phyloP scores from a whole-genome alignment of 2,329 filamentous ascomycete species.

The Nectriaceae sp. region DNA sequence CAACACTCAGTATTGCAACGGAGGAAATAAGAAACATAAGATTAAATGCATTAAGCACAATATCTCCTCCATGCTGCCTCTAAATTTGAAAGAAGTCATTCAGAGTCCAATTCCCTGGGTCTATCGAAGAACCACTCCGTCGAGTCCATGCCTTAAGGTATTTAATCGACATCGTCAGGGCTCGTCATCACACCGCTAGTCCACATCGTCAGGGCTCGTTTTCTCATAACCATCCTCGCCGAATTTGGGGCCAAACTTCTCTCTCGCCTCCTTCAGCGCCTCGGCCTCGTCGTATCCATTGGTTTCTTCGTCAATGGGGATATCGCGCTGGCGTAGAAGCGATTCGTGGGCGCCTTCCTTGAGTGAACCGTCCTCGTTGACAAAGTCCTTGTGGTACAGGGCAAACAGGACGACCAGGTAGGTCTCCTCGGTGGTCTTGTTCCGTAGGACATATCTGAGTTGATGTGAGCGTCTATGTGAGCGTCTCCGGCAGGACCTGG shows the following conservation, averaged over 20 bases:
- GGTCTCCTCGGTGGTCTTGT: constrained; percentile 70
- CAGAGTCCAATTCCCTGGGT: not conserved
- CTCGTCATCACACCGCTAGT: constrained; percentile 39
- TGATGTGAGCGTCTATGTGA: constrained; percentile 82
- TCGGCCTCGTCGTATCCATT: constrained; percentile 35
- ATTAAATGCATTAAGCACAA: no score
- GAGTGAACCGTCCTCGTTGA: constrained; percentile 59
- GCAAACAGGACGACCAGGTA: constrained; percentile 84
- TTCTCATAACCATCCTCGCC: constrained; percentile 19
- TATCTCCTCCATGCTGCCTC: no score
- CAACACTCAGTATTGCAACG: no score
- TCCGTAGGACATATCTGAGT: constrained; percentile 89
- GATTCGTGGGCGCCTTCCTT: constrained; percentile 43
- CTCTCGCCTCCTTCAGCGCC: constrained; percentile 41
- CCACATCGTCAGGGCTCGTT: constrained; percentile 46
- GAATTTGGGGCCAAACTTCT: constrained; percentile 34
- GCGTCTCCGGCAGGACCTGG: constrained; percentile 51
- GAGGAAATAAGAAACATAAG: no score
- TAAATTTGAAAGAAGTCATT: not conserved
- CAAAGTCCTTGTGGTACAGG: constrained; percentile 68
- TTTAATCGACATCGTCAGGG: constrained; percentile 48
- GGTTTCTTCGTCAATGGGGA: constrained; percentile 13
- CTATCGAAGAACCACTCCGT: not conserved
- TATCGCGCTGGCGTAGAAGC: constrained; percentile 11
- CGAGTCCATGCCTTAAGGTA: no score